A percentile compares a stretch with the other conserved stretches of the same genome.
phyloP scores from a whole-genome alignment of 163 green algal genomes.

The Scenedesmus sp. region DNA sequence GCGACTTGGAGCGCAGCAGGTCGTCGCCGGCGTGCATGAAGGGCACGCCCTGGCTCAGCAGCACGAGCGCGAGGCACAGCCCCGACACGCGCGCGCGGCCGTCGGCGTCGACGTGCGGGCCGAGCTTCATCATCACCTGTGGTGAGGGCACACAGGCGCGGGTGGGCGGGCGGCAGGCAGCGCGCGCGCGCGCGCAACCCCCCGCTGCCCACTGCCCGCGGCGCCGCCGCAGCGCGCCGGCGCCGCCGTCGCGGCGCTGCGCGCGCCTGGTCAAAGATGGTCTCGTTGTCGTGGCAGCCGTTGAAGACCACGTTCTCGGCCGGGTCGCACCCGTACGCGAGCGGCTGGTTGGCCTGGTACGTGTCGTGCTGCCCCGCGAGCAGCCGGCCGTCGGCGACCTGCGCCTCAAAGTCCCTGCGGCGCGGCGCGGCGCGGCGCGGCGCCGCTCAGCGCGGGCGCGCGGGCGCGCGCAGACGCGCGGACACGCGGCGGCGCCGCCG shows the following conservation, averaged over 20 bases:
- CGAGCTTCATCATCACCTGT: slow-evolving; percentile 68
- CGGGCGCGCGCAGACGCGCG: no score
- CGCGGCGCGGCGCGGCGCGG: no score
- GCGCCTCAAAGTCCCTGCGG: slow-evolving; percentile 59
- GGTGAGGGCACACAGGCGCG: not conserved
- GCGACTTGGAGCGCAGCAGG: slow-evolving; percentile 86
- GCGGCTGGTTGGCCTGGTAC: slow-evolving; percentile 54
- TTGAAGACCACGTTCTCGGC: slow-evolving; percentile 87
- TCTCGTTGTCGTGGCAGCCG: slow-evolving; percentile 91
- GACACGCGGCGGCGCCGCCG: no score
- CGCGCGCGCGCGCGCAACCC: not conserved
- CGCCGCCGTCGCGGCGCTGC: not conserved
- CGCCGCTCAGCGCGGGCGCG: no score
- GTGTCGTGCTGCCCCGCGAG: slow-evolving; percentile 55
- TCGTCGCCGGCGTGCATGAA: slow-evolving; percentile 91
- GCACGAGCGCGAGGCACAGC: slow-evolving; percentile 68
- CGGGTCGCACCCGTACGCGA: slow-evolving; percentile 73
- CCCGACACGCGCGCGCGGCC: slow-evolving; percentile 69
- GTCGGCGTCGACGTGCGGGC: slow-evolving; percentile 52
- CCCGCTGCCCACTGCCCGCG: no score
- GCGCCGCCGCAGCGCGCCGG: no score
- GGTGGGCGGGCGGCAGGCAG: not conserved
- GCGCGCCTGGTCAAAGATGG: slow-evolving; percentile 83
- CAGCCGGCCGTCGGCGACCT: slow-evolving; percentile 52
- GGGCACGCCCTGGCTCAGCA: slow-evolving; percentile 74